Conservation (phyloP, 208 protist species). For the Paratrypanosoma confusum region DNA sequence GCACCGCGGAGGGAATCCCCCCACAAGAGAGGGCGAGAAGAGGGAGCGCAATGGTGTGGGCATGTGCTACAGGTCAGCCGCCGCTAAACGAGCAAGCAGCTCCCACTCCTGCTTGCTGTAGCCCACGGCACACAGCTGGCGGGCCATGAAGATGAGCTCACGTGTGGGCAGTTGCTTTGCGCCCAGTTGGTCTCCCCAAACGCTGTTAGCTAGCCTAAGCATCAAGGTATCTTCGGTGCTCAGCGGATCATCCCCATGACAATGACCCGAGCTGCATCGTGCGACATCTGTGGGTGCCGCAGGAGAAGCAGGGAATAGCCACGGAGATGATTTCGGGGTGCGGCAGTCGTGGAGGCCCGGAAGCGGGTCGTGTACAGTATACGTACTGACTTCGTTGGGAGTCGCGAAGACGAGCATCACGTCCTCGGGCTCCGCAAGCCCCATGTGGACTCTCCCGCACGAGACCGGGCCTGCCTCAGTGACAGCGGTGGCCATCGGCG, state of each 20-base stretch:
- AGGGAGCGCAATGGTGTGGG: background rate
- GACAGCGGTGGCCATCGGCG: no score
- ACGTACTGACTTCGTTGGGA: no score
- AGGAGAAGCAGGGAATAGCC: background rate
- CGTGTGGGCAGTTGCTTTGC: slow-evolving; percentile 1
- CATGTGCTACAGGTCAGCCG: background rate
- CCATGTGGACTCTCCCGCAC: no score
- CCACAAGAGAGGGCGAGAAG: background rate
- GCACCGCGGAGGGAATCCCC: background rate
- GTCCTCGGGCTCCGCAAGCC: no score
- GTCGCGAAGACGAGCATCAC: no score
- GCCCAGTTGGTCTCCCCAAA: no score
- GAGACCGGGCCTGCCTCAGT: no score
- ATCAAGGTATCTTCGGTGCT: no score
- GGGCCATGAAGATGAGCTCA: slow-evolving; percentile 18
- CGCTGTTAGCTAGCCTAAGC: no score
- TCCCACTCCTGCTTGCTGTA: slow-evolving; percentile 52
- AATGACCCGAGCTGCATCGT: slow-evolving; percentile 27
- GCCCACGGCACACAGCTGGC: slow-evolving; percentile 31
- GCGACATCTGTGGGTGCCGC: slow-evolving; percentile 7
- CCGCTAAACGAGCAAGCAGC: slow-evolving; percentile 18
- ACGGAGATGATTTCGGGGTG: slow-evolving; percentile 1
- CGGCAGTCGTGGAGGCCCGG: no score
- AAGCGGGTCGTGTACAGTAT: no score
- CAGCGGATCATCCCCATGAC: slow-evolving; percentile 1